Evolutionary conservation across 176 grass and related monocot species (phyloP), one percentile per base, ranked within the genome.

Genomic region (Triticum monococcum): DNA sequence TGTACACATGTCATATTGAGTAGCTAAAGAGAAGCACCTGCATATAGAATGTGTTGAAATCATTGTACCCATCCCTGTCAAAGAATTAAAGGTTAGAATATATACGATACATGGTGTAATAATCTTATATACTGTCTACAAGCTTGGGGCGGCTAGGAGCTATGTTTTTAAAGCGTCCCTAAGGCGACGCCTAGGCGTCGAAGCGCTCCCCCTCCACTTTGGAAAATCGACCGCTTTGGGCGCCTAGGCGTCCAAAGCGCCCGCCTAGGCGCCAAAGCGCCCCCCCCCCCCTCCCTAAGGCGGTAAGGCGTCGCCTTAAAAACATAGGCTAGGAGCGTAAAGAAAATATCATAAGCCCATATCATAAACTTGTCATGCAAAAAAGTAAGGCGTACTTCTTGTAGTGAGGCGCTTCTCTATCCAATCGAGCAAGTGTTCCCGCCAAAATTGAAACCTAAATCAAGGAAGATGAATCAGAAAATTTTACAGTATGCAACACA

Each of bases 41-140:
- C 90, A 99, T 93, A 79, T 99, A 99, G 90, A 94, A 94, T 79
- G 97, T 99, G 82, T 99, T 99, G 94, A 99, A 99, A 88, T 99
- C 97, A 62, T 99, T 99, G 83, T 99, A 99, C 59, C 97, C 97
- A 43, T 99, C 97, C 92, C 97, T 99, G 87, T 13, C 59, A 84
- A 88, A 62, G 69, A 92, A 88, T 68, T 60, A 61, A 78, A 65
- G 14, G 14, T 86, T 52, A 86, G 59, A 79, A 75, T 41, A 87
- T 64, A 35, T 64, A 59, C 18, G 56, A 91, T 38, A 64, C 35
- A 76, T 31, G 68, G 22, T 35, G 26, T 13, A 81, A 75, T 35
- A 25, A 57, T 67, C 35, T 5, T 48, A 45, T 16, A 68, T 57
- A 83, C 40, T 68, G 68, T 69, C 38, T 45, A 60, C 11, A 61